Evolutionary conservation across 306 rosid species (phyloP).

Genomic region (Fragaria iinumae): DNA sequence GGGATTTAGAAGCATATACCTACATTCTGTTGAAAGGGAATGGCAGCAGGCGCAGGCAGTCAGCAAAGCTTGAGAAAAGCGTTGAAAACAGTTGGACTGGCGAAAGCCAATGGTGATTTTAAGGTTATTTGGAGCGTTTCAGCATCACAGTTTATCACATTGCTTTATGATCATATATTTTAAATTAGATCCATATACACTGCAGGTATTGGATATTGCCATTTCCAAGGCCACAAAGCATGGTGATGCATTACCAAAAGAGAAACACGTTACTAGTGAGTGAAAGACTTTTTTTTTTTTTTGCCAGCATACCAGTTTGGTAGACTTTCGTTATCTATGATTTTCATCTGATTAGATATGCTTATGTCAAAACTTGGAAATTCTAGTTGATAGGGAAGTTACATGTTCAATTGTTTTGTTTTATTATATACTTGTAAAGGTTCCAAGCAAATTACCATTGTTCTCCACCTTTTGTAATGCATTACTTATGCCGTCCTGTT

Average conservation of each 20-base stretch:
- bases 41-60: constrained; percentile 14
- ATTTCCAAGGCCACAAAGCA: constrained; percentile 16
- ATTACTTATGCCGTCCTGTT: background rate
- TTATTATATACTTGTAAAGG: background rate
- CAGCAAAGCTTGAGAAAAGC: constrained; percentile 22
- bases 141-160: background rate
- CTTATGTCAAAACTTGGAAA: background rate
- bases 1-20: background rate
- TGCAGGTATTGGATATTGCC: constrained; percentile 17
- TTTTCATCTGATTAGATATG: background rate
- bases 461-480: background rate
- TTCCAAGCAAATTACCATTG: background rate
- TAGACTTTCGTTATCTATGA: background rate
- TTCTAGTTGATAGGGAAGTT: background rate
- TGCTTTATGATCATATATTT: background rate
- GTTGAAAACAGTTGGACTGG: constrained; percentile 20
- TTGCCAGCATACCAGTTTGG: background rate
- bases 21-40: background rate
- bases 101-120: constrained; percentile 17
- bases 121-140: constrained; percentile 5
- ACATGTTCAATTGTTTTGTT: background rate
- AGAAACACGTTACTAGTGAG: constrained; percentile 10
- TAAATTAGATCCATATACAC: background rate
- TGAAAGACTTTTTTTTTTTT: background rate
- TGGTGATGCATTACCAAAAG: constrained; percentile 8